Base-by-base conservation (phyloP, 306 rosid genomes). In the Prunus davidiana region DNA sequence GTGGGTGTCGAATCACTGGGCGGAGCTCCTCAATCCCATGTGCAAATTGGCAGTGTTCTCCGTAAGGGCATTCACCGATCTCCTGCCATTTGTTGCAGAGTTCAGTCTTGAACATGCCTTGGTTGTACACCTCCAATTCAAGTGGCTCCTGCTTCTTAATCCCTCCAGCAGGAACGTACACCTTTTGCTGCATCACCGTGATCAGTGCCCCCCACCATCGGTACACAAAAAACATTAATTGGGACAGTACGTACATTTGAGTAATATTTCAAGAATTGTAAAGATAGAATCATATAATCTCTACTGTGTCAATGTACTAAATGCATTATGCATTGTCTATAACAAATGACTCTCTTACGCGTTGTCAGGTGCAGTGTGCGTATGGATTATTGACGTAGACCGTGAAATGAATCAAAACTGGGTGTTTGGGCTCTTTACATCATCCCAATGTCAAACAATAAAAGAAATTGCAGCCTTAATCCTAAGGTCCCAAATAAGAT, bases 71-170 rank as follows among this genome's bases (percentile, higher is more conserved):
- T 34, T 75, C 77, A n/a, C 89, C 89, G 2, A 71, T n/a, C 64
- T 77, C 85, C 79, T 82, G 89, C 89, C 89, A 86, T 76, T 86
- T 86, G 83, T 86, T 83, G 75, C 89, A 86, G 54, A 86, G 83
- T 69, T 86, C 89, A 11, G 89, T 86, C 76, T 82, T 86, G 67
- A 77, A 69, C 73, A 84, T 73, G 55, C 89, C 89, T 70, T 86
- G 89, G 70, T 80, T 82, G 76, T 80, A 80, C 65, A 83, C 87
- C 71, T 86, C 87, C 64, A 85, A 47, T 70, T 82, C 86, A 32
- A 79, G 52, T 52, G 86, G 69, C 69, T 73, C 77, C 27, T 79
- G 76, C 69, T 80, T 71, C 64, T 75, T 76, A 81, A 67, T 75
- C 73, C 52, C 82, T 65, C 71, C 80, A 22, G 55, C 76, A 18